These are phyloP conservation scores for Boletellus deceptivus DNA, from an alignment of 1,284 basidiomycete genomes.

Conservation along the genomic window DNA sequence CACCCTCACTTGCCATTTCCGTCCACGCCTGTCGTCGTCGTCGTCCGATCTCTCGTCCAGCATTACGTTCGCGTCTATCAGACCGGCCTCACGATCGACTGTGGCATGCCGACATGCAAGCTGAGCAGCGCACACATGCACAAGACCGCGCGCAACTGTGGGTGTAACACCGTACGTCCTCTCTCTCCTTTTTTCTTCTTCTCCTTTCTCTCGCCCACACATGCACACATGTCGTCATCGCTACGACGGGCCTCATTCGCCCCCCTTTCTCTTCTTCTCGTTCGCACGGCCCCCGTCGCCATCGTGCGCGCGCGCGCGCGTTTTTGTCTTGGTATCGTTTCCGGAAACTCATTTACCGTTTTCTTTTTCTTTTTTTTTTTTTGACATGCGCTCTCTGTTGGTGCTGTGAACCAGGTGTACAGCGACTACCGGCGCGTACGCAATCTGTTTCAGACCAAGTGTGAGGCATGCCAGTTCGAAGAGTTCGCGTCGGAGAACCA, in stretches of 20 bases:
- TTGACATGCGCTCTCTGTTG: neutral
- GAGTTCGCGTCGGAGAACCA: constrained; percentile 29
- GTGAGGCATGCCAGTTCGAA: constrained; percentile 42
- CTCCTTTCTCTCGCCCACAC: neutral
- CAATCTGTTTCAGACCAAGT: constrained; percentile 50
- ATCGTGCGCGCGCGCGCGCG: neutral
- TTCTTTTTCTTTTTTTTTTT: neutral
- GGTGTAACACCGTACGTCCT: constrained; percentile 31
- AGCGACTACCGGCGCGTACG: constrained; percentile 43
- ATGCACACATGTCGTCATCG: neutral
- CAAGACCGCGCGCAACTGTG: constrained; percentile 40
- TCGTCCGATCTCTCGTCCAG: constrained; percentile 26
- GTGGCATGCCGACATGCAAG: constrained; percentile 40
- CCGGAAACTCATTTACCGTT: neutral
- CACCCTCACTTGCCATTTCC: neutral
- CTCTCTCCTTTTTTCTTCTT: neutral
- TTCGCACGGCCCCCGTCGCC: neutral
- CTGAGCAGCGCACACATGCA: constrained; percentile 46
- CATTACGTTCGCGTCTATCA: constrained; percentile 57
- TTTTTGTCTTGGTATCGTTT: neutral
- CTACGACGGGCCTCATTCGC: too few species aligned
- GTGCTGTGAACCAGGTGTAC: constrained; percentile 31
- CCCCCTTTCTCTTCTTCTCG: too few species aligned
- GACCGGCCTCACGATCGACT: constrained; percentile 46
- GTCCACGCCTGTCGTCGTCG: neutral